Base-by-base conservation (phyloP, 441 rosid species). In the Euphorbia schlechtendalii region DNA sequence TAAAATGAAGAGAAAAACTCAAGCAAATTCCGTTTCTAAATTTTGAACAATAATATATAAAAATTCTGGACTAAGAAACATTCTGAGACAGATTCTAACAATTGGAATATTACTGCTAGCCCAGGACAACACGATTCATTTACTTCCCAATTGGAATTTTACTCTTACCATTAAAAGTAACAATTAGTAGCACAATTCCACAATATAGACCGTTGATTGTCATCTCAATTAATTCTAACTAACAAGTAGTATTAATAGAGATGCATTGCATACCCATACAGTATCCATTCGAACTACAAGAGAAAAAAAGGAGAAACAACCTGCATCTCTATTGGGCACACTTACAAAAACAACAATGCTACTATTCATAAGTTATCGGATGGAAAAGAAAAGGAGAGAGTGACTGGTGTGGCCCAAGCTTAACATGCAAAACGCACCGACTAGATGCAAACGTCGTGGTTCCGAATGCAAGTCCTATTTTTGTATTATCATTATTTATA, bases 381-480 rank as follows among this genome's bases (percentile, higher is more conserved):
- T n/a, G 24, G 76, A 74, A 24, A 84, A 51, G 49, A 68, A 67
- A 1, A 63, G 0, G 18, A 83, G 54, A 68, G 59, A 78, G 60
- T 81, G 80, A 67, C 69, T 75, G 53, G 90, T 74, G 43, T 86
- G 53, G 48, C 90, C 92, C 24, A 87, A 76, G 71, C 84, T 81
- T 32, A 87, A 64, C 70, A 89, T 65, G 72, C 96, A 88, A 75
- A 86, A 73, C 46, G 96, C 89, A 0, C 96, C 90, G 36, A 85
- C 86, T 20, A 92, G 21, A 0, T 96, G 92, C 22, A 83, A 65
- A 70, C 92, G 79, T n/a, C n/a, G n/a, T n/a, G n/a, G n/a, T n/a
- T n/a, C n/a, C n/a, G n/a, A n/a, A n/a, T n/a, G n/a, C n/a, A n/a
- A n/a, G n/a, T n/a, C n/a, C n/a, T n/a, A n/a, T n/a, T n/a, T n/a